phyloP scores from a whole-genome alignment of 768 basidiomycete species.

The Punctularia strigosozonata region DNA sequence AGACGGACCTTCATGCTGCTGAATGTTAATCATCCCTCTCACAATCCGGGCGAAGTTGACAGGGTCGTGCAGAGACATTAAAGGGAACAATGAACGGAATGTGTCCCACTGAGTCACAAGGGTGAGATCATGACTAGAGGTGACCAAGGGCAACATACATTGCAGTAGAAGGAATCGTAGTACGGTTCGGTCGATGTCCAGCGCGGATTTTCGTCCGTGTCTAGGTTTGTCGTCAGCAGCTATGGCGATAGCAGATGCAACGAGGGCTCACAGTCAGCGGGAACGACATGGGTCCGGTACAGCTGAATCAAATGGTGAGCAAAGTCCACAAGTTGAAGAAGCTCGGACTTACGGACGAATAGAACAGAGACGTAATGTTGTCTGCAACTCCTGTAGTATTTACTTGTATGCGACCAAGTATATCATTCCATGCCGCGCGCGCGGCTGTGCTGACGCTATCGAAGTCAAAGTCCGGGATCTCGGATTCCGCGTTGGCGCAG shows the following conservation, averaged over 20 bases:
- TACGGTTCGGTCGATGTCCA: slow-evolving; percentile 59
- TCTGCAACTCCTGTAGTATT: slow-evolving; percentile 32
- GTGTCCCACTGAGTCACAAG: slow-evolving; percentile 43
- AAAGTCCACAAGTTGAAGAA: no score
- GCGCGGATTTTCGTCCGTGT: slow-evolving; percentile 51
- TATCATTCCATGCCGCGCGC: slow-evolving; percentile 42
- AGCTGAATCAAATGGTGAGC: slow-evolving; percentile 20
- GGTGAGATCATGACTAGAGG: neutral
- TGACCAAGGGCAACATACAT: slow-evolving; percentile 25
- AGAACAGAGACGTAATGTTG: slow-evolving; percentile 44
- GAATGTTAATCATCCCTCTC: slow-evolving; percentile 55
- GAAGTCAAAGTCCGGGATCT: slow-evolving; percentile 49
- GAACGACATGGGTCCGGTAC: slow-evolving; percentile 51
- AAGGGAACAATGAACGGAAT: slow-evolving; percentile 47
- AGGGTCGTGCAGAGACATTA: slow-evolving; percentile 56
- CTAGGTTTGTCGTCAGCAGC: slow-evolving; percentile 16
- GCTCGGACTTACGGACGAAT: slow-evolving; percentile 38
- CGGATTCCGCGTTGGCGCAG: slow-evolving; percentile 46
- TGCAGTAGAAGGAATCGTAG: slow-evolving; percentile 58
- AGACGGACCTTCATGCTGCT: slow-evolving; percentile 45
- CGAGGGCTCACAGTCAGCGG: slow-evolving; percentile 43
- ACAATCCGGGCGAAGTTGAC: slow-evolving; percentile 46
- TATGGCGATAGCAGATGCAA: neutral
- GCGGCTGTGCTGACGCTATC: slow-evolving; percentile 30
- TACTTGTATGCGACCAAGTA: slow-evolving; percentile 42